Conservation (phyloP, 2,329 filamentous ascomycete genomes). For the Ilyonectria destructans region DNA sequence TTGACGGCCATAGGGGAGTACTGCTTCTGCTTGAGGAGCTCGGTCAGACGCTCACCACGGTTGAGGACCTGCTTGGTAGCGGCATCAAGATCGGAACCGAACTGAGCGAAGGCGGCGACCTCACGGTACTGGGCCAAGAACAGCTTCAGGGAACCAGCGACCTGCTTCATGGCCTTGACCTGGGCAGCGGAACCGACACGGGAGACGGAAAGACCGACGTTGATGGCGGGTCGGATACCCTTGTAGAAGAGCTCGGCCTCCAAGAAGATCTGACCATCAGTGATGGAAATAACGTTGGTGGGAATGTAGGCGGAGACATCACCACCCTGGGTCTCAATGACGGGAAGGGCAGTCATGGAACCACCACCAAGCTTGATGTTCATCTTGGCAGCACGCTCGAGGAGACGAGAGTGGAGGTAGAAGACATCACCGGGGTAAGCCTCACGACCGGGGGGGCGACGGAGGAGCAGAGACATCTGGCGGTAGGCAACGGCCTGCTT, state of each 20-base stretch:
- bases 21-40: slow-evolving; percentile 99
- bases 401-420: slow-evolving; percentile 99
- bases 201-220: slow-evolving; percentile 99
- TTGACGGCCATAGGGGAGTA: slow-evolving; percentile 98
- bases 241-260: slow-evolving; percentile 99
- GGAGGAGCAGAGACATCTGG: slow-evolving; percentile 98
- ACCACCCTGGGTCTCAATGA: slow-evolving; percentile 99
- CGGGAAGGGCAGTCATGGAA: slow-evolving; percentile 95
- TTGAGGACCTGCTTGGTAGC: slow-evolving; percentile 98
- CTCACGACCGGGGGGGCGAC: slow-evolving; percentile 98
- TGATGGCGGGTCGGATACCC: slow-evolving; percentile 99
- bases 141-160: slow-evolving; percentile 99
- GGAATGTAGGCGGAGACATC: slow-evolving; percentile 99
- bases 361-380: slow-evolving; percentile 95
- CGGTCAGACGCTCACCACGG: slow-evolving; percentile 98
- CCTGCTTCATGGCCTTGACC: slow-evolving; percentile 99
- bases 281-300: slow-evolving; percentile 99
- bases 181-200: slow-evolving; percentile 99
- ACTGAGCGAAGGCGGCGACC: slow-evolving; percentile 99
- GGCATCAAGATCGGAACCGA: slow-evolving; percentile 99
- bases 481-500: slow-evolving; percentile 99
- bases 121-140: slow-evolving; percentile 99
- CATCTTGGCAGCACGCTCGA: slow-evolving; percentile 99
- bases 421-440: slow-evolving; percentile 99
- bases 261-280: slow-evolving; percentile 99